Evolutionary conservation across 2,329 filamentous ascomycete species (phyloP).

Genomic region (Lachnellula occidentalis): DNA sequence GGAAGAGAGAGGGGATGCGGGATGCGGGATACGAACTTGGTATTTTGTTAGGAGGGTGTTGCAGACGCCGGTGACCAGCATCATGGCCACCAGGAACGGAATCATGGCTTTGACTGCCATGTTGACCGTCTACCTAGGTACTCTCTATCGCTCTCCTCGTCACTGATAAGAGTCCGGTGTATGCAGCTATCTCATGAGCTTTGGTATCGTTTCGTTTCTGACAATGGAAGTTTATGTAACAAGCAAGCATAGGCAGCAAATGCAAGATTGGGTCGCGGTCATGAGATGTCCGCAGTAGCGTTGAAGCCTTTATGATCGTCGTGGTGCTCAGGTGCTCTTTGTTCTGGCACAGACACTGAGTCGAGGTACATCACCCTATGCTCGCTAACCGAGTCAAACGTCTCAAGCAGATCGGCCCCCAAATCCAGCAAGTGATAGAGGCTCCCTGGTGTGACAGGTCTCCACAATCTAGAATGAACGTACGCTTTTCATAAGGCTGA

Average conservation of each 20-base stretch:
- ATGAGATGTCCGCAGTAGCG: neutral
- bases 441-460: neutral
- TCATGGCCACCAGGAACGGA: slow-evolving; percentile 87
- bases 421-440: neutral
- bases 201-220: too few species aligned
- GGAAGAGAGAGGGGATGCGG: neutral
- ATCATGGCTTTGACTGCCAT: slow-evolving; percentile 72
- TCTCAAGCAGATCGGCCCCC: neutral
- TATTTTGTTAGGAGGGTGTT: slow-evolving; percentile 97
- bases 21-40: slow-evolving; percentile 54
- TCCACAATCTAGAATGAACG: neutral
- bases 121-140: slow-evolving; percentile 1
- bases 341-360: neutral
- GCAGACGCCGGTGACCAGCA: slow-evolving; percentile 92
- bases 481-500: slow-evolving; percentile 1
- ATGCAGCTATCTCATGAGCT: neutral
- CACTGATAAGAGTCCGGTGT: neutral
- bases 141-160: neutral
- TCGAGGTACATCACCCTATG: neutral
- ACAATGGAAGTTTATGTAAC: neutral
- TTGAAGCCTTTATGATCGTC: neutral
- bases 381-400: neutral
- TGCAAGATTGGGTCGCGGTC: neutral
- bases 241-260: neutral
- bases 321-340: neutral